phyloP scores from a whole-genome alignment of 2,329 filamentous ascomycete genomes.

The Fusarium camptoceras region DNA sequence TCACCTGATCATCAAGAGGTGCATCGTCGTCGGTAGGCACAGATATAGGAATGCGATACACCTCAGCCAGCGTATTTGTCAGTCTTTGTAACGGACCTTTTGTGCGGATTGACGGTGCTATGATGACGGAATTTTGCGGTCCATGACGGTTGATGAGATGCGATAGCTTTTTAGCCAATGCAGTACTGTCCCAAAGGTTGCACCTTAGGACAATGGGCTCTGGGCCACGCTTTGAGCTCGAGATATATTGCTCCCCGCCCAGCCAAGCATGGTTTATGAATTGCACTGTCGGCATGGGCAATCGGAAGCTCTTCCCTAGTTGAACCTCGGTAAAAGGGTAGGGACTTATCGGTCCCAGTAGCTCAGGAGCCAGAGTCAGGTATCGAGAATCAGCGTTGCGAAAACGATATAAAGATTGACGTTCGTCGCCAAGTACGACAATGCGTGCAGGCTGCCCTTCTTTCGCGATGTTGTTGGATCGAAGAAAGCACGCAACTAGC shows the following conservation, averaged over 20 bases:
- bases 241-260: slow-evolving; percentile 44
- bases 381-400: slow-evolving; percentile 47
- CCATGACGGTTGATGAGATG: slow-evolving; percentile 41
- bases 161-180: slow-evolving; percentile 33
- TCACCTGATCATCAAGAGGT: slow-evolving; percentile 42
- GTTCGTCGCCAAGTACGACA: slow-evolving; percentile 49
- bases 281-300: slow-evolving; percentile 39
- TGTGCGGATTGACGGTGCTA: slow-evolving; percentile 16
- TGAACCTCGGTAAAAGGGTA: slow-evolving; percentile 34
- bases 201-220: slow-evolving; percentile 45
- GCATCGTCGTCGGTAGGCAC: slow-evolving; percentile 43
- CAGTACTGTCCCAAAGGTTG: slow-evolving; percentile 1
- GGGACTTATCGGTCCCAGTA: slow-evolving; percentile 38
- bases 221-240: slow-evolving; percentile 46
- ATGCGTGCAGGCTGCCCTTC: slow-evolving; percentile 35
- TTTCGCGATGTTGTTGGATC: slow-evolving; percentile 31
- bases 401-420: slow-evolving; percentile 48
- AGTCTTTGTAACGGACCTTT: not conserved
- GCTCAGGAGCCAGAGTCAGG: slow-evolving; percentile 40
- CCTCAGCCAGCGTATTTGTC: slow-evolving; percentile 13
- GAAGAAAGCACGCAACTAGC: slow-evolving; percentile 44
- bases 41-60: slow-evolving; percentile 36
- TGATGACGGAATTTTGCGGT: slow-evolving; percentile 23
- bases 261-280: slow-evolving; percentile 48
- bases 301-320: slow-evolving; percentile 46